Base-by-base conservation (phyloP, 1,284 basidiomycete species). In the Boletellus deceptivus region DNA sequence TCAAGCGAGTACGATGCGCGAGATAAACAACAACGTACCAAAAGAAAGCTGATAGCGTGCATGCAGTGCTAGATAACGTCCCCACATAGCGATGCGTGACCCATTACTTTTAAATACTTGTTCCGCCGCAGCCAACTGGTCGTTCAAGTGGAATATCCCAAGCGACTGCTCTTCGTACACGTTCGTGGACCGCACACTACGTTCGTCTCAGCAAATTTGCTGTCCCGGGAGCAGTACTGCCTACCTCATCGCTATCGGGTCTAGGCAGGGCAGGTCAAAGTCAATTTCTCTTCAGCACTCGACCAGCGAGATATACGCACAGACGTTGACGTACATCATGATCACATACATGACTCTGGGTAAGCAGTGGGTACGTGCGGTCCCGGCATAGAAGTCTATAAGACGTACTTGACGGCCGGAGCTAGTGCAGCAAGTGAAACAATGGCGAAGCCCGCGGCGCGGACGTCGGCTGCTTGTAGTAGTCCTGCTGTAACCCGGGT, bases 111-210 rank as follows among this genome's bases (percentile, higher is more conserved):
- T 64, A 50, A 83, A 80, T 8, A 70, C 67, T 1, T 65, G 69
- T 65, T 82, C 77, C n/a, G 77, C 76, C 1, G 75, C 72, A 3
- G 69, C 66, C 2, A 75, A 68, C 2, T 79, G 72, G 3, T 80
- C 72, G 0, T 78, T 72, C 8, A 79, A 72, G 13, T 75, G 71
- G 61, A 84, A 94, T 33, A 95, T 72, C 1, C 92, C 92, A 13
- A 93, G 75, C 0, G 89, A 89, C 53, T 82, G 83, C 62, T 98
- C 94, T 67, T 99, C 96, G 69, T 98, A 98, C 1, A 98, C 96
- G 68, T 98, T 98, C 18, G 96, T 98, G n/a, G 91, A 84, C n/a
- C 95, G 89, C 10, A 99, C 91, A 59, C 87, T 88, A 9, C 60
- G 44, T 5, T 4, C 10, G 45, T 22, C n/a, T 59, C 18, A 48